Percentiles rank a stretch among this genome's conserved stretches.
phyloP scores from a whole-genome alignment of 495 filamentous ascomycete species.

The Xylaria palmicola region DNA sequence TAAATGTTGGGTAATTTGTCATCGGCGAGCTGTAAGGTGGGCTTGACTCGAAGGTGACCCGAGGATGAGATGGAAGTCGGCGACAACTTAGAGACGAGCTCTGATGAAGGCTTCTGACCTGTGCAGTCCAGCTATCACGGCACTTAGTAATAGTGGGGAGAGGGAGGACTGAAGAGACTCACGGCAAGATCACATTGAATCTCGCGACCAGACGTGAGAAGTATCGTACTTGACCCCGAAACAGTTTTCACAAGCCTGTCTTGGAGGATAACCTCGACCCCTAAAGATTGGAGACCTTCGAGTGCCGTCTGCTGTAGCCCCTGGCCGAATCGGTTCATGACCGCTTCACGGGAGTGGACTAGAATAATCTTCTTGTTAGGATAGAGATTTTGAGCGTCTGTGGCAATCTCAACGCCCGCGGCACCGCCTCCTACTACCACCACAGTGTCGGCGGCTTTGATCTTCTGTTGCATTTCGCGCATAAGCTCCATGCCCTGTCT shows the following conservation, averaged over 20 bases:
- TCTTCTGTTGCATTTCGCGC: slow-evolving; percentile 32
- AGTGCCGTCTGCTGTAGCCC: slow-evolving; percentile 47
- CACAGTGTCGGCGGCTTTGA: slow-evolving; percentile 42
- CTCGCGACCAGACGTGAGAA: slow-evolving; percentile 23
- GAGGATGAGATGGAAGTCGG: slow-evolving; percentile 21
- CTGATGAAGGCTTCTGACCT: slow-evolving; percentile 26
- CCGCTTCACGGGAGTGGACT: slow-evolving; percentile 52
- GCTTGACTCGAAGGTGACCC: slow-evolving; percentile 31
- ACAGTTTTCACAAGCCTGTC: slow-evolving; percentile 28
- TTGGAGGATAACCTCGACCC: slow-evolving; percentile 42
- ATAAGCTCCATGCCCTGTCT: slow-evolving; percentile 49
- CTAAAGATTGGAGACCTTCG: slow-evolving; percentile 38
- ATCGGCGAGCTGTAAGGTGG: slow-evolving; percentile 30
- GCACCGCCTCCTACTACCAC: slow-evolving; percentile 60
- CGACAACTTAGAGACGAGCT: slow-evolving; percentile 20
- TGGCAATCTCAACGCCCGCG: slow-evolving; percentile 59
- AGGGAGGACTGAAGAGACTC: slow-evolving; percentile 2
- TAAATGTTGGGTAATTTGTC: slow-evolving; percentile 30
- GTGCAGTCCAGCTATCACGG: slow-evolving; percentile 30
- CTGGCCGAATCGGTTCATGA: slow-evolving; percentile 56
- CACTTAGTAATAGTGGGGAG: not conserved
- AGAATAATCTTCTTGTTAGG: slow-evolving; percentile 57
- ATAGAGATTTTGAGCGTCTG: slow-evolving; percentile 55
- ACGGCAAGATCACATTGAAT: slow-evolving; percentile 32
- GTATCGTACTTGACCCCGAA: slow-evolving; percentile 15